Evolutionary conservation across 2,329 filamentous ascomycete species (phyloP).

Genomic region (Stachybotrys chlorohalonatus): DNA sequence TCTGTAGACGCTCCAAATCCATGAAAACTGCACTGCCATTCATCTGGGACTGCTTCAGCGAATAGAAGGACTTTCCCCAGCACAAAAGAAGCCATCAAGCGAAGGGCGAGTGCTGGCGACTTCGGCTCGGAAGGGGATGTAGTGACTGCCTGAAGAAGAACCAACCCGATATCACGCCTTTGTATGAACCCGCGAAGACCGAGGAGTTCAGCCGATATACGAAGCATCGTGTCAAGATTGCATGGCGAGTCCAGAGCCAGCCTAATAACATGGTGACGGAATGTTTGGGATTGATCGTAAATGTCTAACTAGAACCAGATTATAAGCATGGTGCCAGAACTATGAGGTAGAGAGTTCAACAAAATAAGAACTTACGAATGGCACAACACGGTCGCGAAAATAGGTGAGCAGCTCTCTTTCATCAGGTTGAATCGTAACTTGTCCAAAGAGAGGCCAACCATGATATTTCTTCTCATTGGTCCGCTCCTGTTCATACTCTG

Average conservation of each 20-base stretch:
- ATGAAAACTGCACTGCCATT: not conserved
- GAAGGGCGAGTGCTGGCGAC: not conserved
- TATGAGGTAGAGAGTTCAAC: not conserved
- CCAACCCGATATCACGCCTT: not conserved
- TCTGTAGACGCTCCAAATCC: not conserved
- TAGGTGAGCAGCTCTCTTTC: not conserved
- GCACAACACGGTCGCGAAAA: not conserved
- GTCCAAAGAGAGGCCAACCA: not conserved
- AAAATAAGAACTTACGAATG: not conserved
- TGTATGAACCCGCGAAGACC: not conserved
- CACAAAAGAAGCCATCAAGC: not conserved
- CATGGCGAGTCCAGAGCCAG: not conserved
- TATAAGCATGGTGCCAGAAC: too few relatives aligned
- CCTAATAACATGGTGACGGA: not conserved
- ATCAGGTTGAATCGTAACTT: not conserved
- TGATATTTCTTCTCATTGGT: not conserved
- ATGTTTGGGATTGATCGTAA: not conserved
- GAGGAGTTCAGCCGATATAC: not conserved
- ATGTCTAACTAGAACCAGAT: not conserved
- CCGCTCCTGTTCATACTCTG: not conserved
- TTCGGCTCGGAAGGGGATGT: not conserved
- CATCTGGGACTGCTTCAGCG: not conserved
- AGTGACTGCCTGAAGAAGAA: not conserved
- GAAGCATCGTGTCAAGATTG: not conserved
- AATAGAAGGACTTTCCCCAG: not conserved